Evolutionary conservation across 2,329 filamentous ascomycete genomes (phyloP), one percentile per base, ranked within the genome.

Genomic region (Fusarium tupiense): DNA sequence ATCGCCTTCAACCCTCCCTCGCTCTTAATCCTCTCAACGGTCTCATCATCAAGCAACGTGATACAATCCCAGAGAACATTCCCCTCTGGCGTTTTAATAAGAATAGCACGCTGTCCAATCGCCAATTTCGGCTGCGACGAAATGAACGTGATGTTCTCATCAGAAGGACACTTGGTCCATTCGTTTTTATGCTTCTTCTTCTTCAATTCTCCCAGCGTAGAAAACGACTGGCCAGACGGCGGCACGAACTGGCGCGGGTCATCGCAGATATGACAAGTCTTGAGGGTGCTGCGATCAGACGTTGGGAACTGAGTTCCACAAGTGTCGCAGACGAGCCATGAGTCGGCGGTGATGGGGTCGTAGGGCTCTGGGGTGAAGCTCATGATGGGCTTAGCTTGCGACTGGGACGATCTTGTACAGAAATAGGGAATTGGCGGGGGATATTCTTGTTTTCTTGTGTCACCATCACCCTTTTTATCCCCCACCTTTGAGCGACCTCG

Each of bases 1-100:
- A 96, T 95, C 1, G 91, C 93, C 40, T 85, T 84, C 19, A 97
- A 78, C 0, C 92, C 93, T 49, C 93, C 93, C 12, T 91, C 84
- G 1, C 78, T 80, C 11, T 88, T 85, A 76, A 96, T 89, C 64
- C 82, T 80, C 2, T 83, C 79, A 1, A 93, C 82, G 0, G 93
- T 95, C 8, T 86, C 86, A 4, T 87, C 82, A 79, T 95, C 92
- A 7, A 96, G 83, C 72, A 91, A 89, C 1, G 93, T 88, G 64
- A 96, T 85, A 71, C 92, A 91, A 81, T 96, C 94, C 94, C 94
- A 97, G 4, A 96, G 88, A 3, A 96, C 82, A 79, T 95, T 95
- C 1, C 93, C 93, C 1, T 81, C 67, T 0, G 88, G 85, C 0
- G 92, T 94, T 57, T 87, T 85, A 19, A 96, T 84, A 5, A 97